Conservation (phyloP, 1,139 yeast species). For the Eremothecium coryli region DNA sequence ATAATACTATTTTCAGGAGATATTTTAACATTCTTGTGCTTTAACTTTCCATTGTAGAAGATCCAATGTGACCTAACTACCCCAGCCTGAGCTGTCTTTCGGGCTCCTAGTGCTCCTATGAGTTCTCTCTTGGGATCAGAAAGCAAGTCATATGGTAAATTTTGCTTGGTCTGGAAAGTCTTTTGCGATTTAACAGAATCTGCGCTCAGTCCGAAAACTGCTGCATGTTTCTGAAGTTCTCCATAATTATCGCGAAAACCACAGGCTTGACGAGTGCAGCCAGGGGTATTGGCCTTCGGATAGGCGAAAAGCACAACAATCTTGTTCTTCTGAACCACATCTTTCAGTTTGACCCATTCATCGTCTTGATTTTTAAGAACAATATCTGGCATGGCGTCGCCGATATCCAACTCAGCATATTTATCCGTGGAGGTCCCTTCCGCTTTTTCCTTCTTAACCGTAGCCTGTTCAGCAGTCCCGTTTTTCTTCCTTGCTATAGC, state of each 20-base stretch:
- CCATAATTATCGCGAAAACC: slow-evolving; percentile 69
- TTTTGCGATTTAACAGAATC: slow-evolving; percentile 70
- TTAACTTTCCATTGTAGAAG: slow-evolving; percentile 66
- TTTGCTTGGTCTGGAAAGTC: slow-evolving; percentile 62
- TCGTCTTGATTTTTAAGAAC: slow-evolving; percentile 59
- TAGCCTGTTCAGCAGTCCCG: slow-evolving; percentile 3
- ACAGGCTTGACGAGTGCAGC: slow-evolving; percentile 87
- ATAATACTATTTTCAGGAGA: slow-evolving; percentile 71
- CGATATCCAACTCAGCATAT: slow-evolving; percentile 35
- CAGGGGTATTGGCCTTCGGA: slow-evolving; percentile 92
- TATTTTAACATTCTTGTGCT: slow-evolving; percentile 53
- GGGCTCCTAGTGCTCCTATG: slow-evolving; percentile 72
- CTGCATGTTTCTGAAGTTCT: slow-evolving; percentile 44
- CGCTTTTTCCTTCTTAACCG: neutral
- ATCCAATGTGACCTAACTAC: slow-evolving; percentile 85
- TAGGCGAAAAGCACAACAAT: slow-evolving; percentile 65
- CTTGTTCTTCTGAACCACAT: slow-evolving; percentile 40
- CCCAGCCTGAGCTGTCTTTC: slow-evolving; percentile 52
- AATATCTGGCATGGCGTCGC: slow-evolving; percentile 63
- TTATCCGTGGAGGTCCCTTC: neutral
- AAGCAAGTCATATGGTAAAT: slow-evolving; percentile 61
- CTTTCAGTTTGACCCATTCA: slow-evolving; percentile 43
- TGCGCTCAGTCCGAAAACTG: slow-evolving; percentile 61
- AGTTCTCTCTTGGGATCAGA: slow-evolving; percentile 67
- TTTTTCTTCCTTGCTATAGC: slow-evolving; percentile 2